Base-by-base conservation (phyloP, 2,329 filamentous ascomycete genomes). In the Aspergillus sp. region DNA sequence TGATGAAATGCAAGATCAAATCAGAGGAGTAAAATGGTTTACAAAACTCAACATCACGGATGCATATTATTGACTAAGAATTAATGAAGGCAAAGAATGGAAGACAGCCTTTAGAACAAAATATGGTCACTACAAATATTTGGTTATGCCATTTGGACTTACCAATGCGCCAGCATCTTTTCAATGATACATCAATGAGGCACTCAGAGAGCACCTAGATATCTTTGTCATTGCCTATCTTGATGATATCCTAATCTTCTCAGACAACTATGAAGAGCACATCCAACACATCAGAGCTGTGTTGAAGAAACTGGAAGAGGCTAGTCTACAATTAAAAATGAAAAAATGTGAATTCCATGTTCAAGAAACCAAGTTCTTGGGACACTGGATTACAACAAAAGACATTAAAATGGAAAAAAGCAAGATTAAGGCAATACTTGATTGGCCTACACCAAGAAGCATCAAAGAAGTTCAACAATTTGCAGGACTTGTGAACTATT, bases 141-240 rank as follows among this genome's bases (percentile, higher is more conserved):
- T 48, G n/a, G 51, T 61, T 4, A 57, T 57, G 36, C 48, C 51
- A 2, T 60, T 63, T 48, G 46, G 58, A 7, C 36, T 61, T n/a
- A 50, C 46, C 9, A 61, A 59, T 42, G 49, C 45, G 34, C 50
- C 44, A 29, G 36, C n/a, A 30, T 43, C 39, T 41, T 49, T 46
- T 41, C 51, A 58, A 49, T 38, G 3, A 3, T 38, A 9, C 8
- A 6, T 7, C 6, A 5, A 38, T 1, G 6, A 7, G 8, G 9
- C 19, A 7, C 9, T 7, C 3, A 3, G 6, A 10, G 9, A 19
- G 19, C 19, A 19, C 19, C 19, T 19, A 19, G 19, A 19, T 19
- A 19, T 19, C 19, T 19, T 19, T 38, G 19, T 38, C 6, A 38
- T 38, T 6, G 19, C 1, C 9, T 38, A 38, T n/a, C 35, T 38